Conservation (phyloP, 2,329 filamentous ascomycete genomes). For the Aspergillus sp. region DNA sequence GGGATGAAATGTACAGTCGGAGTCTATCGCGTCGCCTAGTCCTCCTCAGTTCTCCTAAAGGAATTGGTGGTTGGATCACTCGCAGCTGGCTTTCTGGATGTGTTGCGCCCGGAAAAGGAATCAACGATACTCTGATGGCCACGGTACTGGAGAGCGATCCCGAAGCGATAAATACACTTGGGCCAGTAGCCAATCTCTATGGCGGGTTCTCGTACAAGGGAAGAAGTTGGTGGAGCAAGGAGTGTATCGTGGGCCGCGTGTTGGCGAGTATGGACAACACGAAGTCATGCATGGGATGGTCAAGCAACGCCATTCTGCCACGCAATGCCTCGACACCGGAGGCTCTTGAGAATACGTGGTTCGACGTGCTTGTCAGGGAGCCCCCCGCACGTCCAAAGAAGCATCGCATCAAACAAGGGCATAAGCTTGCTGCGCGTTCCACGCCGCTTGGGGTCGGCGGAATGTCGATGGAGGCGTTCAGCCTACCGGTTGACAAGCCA, state of each 20-base stretch:
- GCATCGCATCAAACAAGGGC: slow-evolving; percentile 37
- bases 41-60: slow-evolving; percentile 16
- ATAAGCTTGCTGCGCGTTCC: slow-evolving; percentile 29
- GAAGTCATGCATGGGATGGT: slow-evolving; percentile 48
- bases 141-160: slow-evolving; percentile 48
- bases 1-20: slow-evolving; percentile 23
- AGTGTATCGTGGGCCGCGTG: slow-evolving; percentile 45
- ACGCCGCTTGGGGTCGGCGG: slow-evolving; percentile 32
- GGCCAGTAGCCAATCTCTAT: slow-evolving; percentile 43
- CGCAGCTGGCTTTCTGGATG: slow-evolving; percentile 47
- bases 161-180: slow-evolving; percentile 39
- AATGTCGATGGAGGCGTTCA: slow-evolving; percentile 29
- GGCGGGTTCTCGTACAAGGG: slow-evolving; percentile 45
- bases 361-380: slow-evolving; percentile 36
- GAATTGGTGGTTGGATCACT: slow-evolving; percentile 46
- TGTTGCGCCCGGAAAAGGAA: slow-evolving; percentile 45
- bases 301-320: slow-evolving; percentile 35
- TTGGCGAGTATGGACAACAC: slow-evolving; percentile 38
- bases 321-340: slow-evolving; percentile 18
- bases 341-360: slow-evolving; percentile 38
- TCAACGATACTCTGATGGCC: slow-evolving; percentile 47
- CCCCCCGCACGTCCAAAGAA: slow-evolving; percentile 17
- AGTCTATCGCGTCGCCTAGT: slow-evolving; percentile 19
- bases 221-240: slow-evolving; percentile 50
- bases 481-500: slow-evolving; percentile 26